A percentile compares a stretch with the other conserved stretches of the same genome.
Conservation (phyloP, 2,329 filamentous ascomycete genomes). For the Fusarium sp. region DNA sequence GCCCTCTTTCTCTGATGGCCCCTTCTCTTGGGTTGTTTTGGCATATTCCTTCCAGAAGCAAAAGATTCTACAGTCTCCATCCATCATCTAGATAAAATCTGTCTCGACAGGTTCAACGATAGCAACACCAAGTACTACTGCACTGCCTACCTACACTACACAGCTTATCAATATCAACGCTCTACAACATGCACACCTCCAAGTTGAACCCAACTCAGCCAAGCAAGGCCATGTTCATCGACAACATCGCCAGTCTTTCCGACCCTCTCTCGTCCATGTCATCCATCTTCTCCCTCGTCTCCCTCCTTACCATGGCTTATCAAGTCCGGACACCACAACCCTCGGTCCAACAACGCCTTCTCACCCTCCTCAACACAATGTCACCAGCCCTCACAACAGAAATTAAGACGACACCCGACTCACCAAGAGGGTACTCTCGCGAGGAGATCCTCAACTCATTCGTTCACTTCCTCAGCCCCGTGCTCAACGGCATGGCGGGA, state of each 20-base stretch:
- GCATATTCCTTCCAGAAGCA: constrained; percentile 33
- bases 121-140: not conserved
- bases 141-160: constrained; percentile 7
- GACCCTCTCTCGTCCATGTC: constrained; percentile 45
- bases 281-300: constrained; percentile 46
- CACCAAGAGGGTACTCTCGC: constrained; percentile 31
- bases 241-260: constrained; percentile 46
- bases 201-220: constrained; percentile 37
- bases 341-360: constrained; percentile 44
- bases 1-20: constrained; percentile 15
- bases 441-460: constrained; percentile 47
- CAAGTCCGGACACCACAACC: constrained; percentile 41
- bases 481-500: constrained; percentile 49
- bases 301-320: constrained; percentile 48
- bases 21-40: constrained; percentile 20
- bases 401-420: not conserved
- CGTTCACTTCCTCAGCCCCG: constrained; percentile 44
- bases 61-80: constrained; percentile 7
- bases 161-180: constrained; percentile 6
- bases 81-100: constrained; percentile 1
- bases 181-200: constrained; percentile 35
- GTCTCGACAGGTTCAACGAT: not conserved
- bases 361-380: constrained; percentile 48
- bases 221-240: constrained; percentile 37
- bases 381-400: constrained; percentile 35